phyloP scores from a whole-genome alignment of 2,329 filamentous ascomycete genomes.

The Dactylonectria macrodidyma region DNA sequence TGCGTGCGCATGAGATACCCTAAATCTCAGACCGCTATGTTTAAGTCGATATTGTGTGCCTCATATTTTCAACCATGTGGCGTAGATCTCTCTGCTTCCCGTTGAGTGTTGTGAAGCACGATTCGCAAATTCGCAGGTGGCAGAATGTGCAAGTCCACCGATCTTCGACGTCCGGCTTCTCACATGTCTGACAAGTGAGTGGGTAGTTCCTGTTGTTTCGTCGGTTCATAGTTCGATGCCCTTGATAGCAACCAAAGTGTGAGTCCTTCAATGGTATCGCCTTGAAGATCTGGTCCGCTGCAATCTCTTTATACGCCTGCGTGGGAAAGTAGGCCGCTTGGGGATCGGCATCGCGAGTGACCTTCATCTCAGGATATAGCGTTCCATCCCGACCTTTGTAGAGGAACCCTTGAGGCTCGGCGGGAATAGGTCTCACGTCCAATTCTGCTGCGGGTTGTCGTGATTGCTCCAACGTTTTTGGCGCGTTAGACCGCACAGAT shows the following conservation, averaged over 20 bases:
- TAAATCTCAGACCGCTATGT: neutral
- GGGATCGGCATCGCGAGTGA: constrained; percentile 52
- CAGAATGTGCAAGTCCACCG: constrained; percentile 67
- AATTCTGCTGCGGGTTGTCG: constrained; percentile 43
- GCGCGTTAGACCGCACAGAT: constrained; percentile 45
- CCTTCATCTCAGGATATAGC: constrained; percentile 59
- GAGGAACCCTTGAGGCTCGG: constrained; percentile 53
- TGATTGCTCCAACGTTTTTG: constrained; percentile 37
- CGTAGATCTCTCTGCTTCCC: constrained; percentile 60
- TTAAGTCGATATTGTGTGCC: constrained; percentile 2
- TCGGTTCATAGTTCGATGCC: constrained; percentile 64
- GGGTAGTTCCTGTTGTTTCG: constrained; percentile 65
- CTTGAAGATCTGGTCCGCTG: constrained; percentile 56
- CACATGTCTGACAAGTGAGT: constrained; percentile 69
- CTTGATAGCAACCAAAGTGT: constrained; percentile 63
- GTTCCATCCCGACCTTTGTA: constrained; percentile 58
- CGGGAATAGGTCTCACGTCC: constrained; percentile 52
- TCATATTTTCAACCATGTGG: constrained; percentile 55
- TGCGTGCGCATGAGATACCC: neutral
- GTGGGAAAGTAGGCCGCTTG: constrained; percentile 56
- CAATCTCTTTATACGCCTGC: constrained; percentile 46
- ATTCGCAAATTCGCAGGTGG: constrained; percentile 65
- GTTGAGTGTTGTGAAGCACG: constrained; percentile 61
- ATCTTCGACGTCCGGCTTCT: constrained; percentile 59
- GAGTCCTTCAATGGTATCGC: constrained; percentile 61